These are phyloP conservation scores for Malassezia dermatis DNA, from an alignment of 1,284 basidiomycete genomes.

Conservation along the genomic window DNA sequence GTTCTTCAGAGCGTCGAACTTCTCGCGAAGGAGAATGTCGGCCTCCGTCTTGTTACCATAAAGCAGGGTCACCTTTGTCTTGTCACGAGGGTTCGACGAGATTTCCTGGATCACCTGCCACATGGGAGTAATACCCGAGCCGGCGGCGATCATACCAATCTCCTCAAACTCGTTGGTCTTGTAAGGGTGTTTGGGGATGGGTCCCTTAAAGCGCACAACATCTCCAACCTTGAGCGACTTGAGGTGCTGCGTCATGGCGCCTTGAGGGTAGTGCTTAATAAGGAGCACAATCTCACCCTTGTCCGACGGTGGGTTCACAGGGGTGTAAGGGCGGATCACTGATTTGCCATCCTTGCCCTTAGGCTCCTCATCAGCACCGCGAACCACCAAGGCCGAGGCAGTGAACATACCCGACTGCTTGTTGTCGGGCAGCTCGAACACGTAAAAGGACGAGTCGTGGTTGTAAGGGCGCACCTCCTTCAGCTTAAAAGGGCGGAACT, in stretches of 20 bases:
- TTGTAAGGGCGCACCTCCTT: constrained; percentile 79
- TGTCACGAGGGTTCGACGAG: constrained; percentile 59
- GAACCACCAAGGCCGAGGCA: constrained; percentile 54
- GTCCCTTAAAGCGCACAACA: constrained; percentile 69
- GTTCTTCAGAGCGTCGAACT: constrained; percentile 56
- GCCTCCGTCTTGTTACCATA: constrained; percentile 81
- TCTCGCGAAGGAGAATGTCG: constrained; percentile 76
- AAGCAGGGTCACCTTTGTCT: constrained; percentile 85
- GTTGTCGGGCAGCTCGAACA: constrained; percentile 74
- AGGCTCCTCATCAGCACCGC: constrained; percentile 51
- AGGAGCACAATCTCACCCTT: constrained; percentile 54
- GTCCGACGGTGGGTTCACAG: constrained; percentile 34
- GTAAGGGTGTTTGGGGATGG: constrained; percentile 44
- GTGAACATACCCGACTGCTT: constrained; percentile 68
- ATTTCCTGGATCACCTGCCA: constrained; percentile 49
- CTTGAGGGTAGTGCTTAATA: constrained; percentile 58
- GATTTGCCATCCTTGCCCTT: constrained; percentile 72
- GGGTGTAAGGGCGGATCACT: constrained; percentile 59
- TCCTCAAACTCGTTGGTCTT: constrained; percentile 52
- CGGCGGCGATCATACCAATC: constrained; percentile 81
- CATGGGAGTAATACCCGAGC: constrained; percentile 58
- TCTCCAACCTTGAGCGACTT: constrained; percentile 63
- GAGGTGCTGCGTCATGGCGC: constrained; percentile 49
- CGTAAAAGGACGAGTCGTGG: constrained; percentile 76
- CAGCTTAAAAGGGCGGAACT: constrained; percentile 69